Evolutionary conservation across 1,284 basidiomycete species (phyloP), one percentile per base, ranked within the genome.

Genomic region (Fomitiporia mediterranea): DNA sequence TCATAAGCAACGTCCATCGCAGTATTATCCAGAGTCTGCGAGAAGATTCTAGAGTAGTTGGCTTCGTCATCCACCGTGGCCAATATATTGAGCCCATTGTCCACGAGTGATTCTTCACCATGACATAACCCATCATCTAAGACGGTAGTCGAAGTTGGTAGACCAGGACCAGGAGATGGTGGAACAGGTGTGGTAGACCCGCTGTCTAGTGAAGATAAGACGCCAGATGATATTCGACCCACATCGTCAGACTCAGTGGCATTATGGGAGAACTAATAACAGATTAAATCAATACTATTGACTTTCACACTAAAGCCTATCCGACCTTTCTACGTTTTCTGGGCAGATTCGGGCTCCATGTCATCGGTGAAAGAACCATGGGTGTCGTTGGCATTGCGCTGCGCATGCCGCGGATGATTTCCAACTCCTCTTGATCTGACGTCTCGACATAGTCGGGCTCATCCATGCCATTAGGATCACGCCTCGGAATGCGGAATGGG

Each of bases 391-490:
- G 35, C 58, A 52, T 39, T 27, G 23, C 51, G 35, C n/a, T 55
- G 25, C 30, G 30, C 17, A 46, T 44, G 13, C 63, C 58, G 27
- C 60, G 53, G 9, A 75, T 60, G 32, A 72, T 70, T 62, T 79
- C 79, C 17, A 72, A 71, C 60, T 84, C 81, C 56, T 83, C 82
- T 39, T 70, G 64, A 59, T 84, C 82, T 1, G 82, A 84, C 9
- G 82, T 83, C 64, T 83, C 82, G n/a, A 83, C 77, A 54, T 74
- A 67, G 38, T 81, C 80, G 8, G 72, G 19, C 15, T n/a, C 37
- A 21, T 53, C 51, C 56, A 54, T 58, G 15, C 43, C 27, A 46
- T 46, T 23, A 19, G 34, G 15, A n/a, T n/a, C n/a, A n/a, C n/a
- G n/a, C n/a, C n/a, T n/a, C n/a, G n/a, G n/a, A n/a, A n/a, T n/a